phyloP scores from a whole-genome alignment of 805 yeast species.

The Candida silvicultrix region DNA sequence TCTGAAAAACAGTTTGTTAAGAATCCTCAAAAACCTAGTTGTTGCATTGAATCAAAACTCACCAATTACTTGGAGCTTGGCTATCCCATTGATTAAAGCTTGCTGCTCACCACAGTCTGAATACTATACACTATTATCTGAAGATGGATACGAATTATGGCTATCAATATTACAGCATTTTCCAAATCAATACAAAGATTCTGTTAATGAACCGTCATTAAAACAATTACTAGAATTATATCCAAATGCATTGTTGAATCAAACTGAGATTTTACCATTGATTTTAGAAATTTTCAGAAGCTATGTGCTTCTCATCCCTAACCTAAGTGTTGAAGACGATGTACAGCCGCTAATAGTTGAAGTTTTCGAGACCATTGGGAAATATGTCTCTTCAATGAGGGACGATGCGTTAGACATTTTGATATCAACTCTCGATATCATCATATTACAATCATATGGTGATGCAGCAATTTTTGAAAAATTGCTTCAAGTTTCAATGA shows the following conservation, averaged over 20 bases:
- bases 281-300: constrained; percentile 57
- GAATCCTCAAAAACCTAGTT: constrained; percentile 53
- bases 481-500: constrained; percentile 16
- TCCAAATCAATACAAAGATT: constrained; percentile 27
- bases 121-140: constrained; percentile 53
- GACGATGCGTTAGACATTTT: constrained; percentile 63
- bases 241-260: constrained; percentile 52
- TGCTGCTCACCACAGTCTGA: constrained; percentile 60
- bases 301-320: constrained; percentile 46
- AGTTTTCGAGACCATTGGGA: constrained; percentile 43
- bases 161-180: constrained; percentile 56
- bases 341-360: constrained; percentile 28
- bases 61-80: constrained; percentile 43
- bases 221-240: constrained; percentile 26
- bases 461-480: constrained; percentile 15
- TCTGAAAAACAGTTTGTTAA: constrained; percentile 41
- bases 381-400: constrained; percentile 53
- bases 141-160: constrained; percentile 89
- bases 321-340: constrained; percentile 28
- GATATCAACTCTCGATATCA: constrained; percentile 46
- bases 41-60: constrained; percentile 49
- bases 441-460: constrained; percentile 23
- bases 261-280: constrained; percentile 70
- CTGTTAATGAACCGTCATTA: neutral
- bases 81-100: constrained; percentile 55